phyloP scores from a whole-genome alignment of 2,329 filamentous ascomycete species.

The Trichophyton equinum region DNA sequence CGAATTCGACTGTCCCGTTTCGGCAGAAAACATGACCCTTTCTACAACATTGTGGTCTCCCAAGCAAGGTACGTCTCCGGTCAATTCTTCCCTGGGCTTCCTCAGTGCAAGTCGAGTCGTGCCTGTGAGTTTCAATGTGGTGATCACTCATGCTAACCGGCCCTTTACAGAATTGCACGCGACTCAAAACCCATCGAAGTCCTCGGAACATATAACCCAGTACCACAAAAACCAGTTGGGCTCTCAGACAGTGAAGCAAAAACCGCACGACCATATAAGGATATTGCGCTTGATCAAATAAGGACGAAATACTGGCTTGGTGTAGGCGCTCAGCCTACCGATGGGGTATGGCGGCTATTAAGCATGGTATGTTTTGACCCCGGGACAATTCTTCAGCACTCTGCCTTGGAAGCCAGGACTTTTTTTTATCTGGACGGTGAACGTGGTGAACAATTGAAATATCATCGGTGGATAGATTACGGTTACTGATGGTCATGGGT shows the following conservation, averaged over 20 bases:
- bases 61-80: slow-evolving; percentile 59
- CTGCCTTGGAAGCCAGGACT: no score
- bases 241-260: slow-evolving; percentile 35
- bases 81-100: neutral
- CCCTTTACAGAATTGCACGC: slow-evolving; percentile 56
- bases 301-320: slow-evolving; percentile 92
- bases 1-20: slow-evolving; percentile 90
- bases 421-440: no score
- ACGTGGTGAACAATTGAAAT: neutral
- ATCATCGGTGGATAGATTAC: neutral
- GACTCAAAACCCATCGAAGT: slow-evolving; percentile 88
- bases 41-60: slow-evolving; percentile 95
- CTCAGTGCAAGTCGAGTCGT: neutral
- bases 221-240: slow-evolving; percentile 41
- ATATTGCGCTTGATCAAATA: slow-evolving; percentile 71
- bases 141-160: neutral
- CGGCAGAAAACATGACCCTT: slow-evolving; percentile 71
- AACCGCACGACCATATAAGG: slow-evolving; percentile 66
- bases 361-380: slow-evolving; percentile 12
- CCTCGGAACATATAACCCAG: slow-evolving; percentile 55
- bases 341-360: slow-evolving; percentile 76
- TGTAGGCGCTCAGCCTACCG: slow-evolving; percentile 87
- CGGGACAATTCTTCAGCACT: neutral
- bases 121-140: neutral
- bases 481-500: slow-evolving; percentile 5